These are phyloP conservation scores for Malus sylvestris DNA, from an alignment of 306 rosid species.

Conservation along the genomic window DNA sequence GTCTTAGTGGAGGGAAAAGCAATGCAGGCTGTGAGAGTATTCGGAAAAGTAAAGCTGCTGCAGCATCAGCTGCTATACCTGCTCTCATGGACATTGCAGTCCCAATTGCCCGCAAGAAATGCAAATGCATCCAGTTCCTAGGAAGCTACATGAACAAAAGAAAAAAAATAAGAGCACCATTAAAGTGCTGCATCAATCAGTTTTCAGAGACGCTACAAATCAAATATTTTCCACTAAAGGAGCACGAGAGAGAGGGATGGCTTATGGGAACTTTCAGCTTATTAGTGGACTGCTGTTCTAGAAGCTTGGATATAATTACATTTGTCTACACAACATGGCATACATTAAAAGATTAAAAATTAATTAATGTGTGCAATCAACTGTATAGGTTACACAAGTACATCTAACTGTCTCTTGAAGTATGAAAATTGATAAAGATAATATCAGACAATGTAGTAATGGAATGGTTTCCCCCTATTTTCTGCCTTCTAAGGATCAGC, in stretches of 20 bases:
- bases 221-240: neutral
- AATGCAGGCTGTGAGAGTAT: slow-evolving; percentile 93
- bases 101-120: slow-evolving; percentile 98
- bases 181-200: neutral
- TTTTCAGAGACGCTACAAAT: neutral
- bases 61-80: slow-evolving; percentile 96
- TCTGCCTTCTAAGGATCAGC: neutral
- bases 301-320: neutral
- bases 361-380: neutral
- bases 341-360: neutral
- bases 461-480: neutral
- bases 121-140: slow-evolving; percentile 97
- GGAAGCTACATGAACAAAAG: slow-evolving; percentile 68
- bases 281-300: neutral
- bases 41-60: slow-evolving; percentile 96
- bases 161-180: neutral
- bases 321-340: neutral
- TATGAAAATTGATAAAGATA: neutral
- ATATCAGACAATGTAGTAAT: neutral
- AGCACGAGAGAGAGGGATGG: neutral
- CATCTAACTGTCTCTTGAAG: neutral
- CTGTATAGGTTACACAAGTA: neutral
- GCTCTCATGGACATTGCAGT: slow-evolving; percentile 99
- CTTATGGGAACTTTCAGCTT: neutral
- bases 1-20: slow-evolving; percentile 89